These are phyloP conservation scores for Talaromyces rugulosus DNA, from an alignment of 2,329 filamentous ascomycete genomes.

Conservation along the genomic window DNA sequence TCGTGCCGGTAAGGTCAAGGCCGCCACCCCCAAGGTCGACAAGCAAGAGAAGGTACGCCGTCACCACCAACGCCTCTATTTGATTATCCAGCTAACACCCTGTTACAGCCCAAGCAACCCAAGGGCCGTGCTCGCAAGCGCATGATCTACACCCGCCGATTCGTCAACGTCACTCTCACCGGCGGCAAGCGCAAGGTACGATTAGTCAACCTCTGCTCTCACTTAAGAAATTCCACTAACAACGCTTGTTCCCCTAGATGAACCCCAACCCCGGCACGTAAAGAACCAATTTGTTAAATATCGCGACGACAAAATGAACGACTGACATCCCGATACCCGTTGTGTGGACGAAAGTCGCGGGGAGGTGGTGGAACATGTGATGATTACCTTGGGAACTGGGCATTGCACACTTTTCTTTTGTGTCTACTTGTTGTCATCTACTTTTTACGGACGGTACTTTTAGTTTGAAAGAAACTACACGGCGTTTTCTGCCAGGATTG, in stretches of 20 bases:
- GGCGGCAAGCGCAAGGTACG: slow-evolving; percentile 91
- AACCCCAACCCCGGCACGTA: slow-evolving; percentile 15
- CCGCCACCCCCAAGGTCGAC: slow-evolving; percentile 69
- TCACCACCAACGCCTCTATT: neutral
- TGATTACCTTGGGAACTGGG: slow-evolving; percentile 3
- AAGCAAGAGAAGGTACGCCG: slow-evolving; percentile 14
- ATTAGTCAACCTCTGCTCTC: neutral
- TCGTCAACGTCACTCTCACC: slow-evolving; percentile 89
- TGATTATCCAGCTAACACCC: slow-evolving; percentile 56
- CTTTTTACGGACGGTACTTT: neutral
- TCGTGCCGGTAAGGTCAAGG: slow-evolving; percentile 88
- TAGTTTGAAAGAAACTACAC: slow-evolving; percentile 1
- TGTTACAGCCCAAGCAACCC: slow-evolving; percentile 89
- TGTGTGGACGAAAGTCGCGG: neutral
- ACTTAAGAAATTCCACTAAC: neutral
- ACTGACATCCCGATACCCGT: neutral
- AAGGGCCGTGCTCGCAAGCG: slow-evolving; percentile 94
- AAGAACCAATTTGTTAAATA: neutral
- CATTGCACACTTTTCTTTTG: neutral
- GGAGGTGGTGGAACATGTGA: neutral
- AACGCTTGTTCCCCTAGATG: slow-evolving; percentile 2
- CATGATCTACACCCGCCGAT: slow-evolving; percentile 86
- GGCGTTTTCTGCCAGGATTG: neutral
- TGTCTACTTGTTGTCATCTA: neutral
- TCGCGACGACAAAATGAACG: neutral